Evolutionary conservation across 2,329 filamentous ascomycete genomes (phyloP), one percentile per base, ranked within the genome.

Genomic region (Raffaelea albimanens): DNA sequence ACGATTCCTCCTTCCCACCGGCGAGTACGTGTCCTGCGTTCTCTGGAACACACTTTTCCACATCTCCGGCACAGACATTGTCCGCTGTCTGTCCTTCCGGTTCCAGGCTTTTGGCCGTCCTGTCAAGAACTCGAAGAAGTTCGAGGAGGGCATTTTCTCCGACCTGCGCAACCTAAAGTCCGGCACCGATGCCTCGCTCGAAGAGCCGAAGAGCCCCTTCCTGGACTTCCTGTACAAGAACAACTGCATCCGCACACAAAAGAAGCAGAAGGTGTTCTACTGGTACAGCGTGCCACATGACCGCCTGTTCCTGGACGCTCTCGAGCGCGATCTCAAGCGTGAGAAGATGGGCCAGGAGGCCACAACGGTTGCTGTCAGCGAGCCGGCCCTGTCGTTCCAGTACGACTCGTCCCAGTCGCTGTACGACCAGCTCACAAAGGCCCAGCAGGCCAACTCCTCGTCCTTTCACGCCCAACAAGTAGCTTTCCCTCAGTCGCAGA

Each of bases 261-360:
- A 98, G 82, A 98, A 98, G 78, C 93, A 98, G 64, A 98, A 98
- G 75, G 93, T 98, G 56, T 98, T 98, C 63, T 98, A 97, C 72
- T 98, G 93, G 93, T 98, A 97, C 71, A 96, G 90, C 71, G 93
- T 98, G 43, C 93, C 93, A 1, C 93, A 98, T 66, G 93, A 98
- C 68, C 82, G 93, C 47, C 81, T 98, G 45, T 98, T 98, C 70
- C 83, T 98, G 57, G 93, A 98, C 71, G 93, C 93, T 36, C 75
- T 98, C 58, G 93, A 98, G 76, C 85, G 93, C 55, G 93, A 98
- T 63, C 71, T 98, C 63, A 98, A 98, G 82, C 82, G 93, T 62
- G 93, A 98, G 72, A 98, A 98, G 80, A 97, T 97, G 91, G 85
- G 86, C 56, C 93, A 98, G 69, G 93, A 98, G 70, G 88, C 93